Evolutionary conservation across 768 basidiomycete species (phyloP), one percentile per base, ranked within the genome.

Genomic region (Boletus sp.): DNA sequence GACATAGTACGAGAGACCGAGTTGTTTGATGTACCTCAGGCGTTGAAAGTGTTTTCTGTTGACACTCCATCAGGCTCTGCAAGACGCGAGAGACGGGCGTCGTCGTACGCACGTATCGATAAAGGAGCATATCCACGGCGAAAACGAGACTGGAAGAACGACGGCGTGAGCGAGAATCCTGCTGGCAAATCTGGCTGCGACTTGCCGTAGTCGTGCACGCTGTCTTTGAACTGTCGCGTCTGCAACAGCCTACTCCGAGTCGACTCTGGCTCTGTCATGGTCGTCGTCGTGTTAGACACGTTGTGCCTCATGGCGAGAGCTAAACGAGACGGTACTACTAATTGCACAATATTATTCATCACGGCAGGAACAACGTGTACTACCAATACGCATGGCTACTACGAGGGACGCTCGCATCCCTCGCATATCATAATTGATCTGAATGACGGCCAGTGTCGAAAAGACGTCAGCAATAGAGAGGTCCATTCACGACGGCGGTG

Each of bases 1-100:
- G 30, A 93, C 87, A 59, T 81, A 83, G 60, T 83, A 86, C 0
- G 87, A 81, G 5, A 87, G 83, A 1, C 92, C 92, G 8, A 94
- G 83, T 65, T 94, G 92, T 60, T 92, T 92, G 64, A 94, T 80
- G 54, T 80, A 71, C 33, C 91, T 79, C 45, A 94, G 76, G 3
- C 92, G 80, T 63, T 94, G 92, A 64, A 93, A 92, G 47, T 90
- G 85, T 54, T 76, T 78, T 8, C 88, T 47, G 30, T 30, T 8
- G 1, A 35, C 7, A 5, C 7, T 9, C 7, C 7, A 35, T 35
- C 9, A 35, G 2, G 33, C 33, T 35, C 33, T n/a, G 32, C 17
- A 14, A 17, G 4, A 17, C 14, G 9, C 35, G 40, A 45, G 17
- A 3, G 4, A 15, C 14, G 39, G 14, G 17, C 10, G 12, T 1